phyloP scores from a whole-genome alignment of 768 basidiomycete genomes.

The Chalciporus piperatus region DNA sequence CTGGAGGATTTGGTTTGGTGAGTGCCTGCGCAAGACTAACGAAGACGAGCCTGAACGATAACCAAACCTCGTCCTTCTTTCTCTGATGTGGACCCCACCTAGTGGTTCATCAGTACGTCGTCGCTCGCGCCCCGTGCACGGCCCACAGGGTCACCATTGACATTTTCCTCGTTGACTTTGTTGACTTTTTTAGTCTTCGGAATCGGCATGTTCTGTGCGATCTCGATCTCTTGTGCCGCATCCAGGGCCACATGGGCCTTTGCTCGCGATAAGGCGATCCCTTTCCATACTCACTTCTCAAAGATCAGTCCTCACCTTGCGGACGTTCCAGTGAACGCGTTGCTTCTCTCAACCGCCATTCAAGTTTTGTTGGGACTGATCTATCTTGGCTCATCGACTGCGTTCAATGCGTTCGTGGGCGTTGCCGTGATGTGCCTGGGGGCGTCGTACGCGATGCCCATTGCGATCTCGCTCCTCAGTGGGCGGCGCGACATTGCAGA shows the following conservation, averaged over 20 bases:
- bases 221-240: slow-evolving; percentile 64
- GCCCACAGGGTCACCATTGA: neutral
- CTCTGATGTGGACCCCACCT: neutral
- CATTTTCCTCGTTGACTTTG: neutral
- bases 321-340: slow-evolving; percentile 58
- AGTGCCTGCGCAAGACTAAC: slow-evolving; percentile 15
- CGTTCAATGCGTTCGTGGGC: slow-evolving; percentile 67
- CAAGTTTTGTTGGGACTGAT: slow-evolving; percentile 62
- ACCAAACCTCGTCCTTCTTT: neutral
- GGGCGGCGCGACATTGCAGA: slow-evolving; percentile 43
- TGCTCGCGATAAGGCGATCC: slow-evolving; percentile 64
- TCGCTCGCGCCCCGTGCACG: neutral
- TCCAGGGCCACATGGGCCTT: slow-evolving; percentile 73
- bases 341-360: slow-evolving; percentile 55
- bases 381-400: slow-evolving; percentile 58
- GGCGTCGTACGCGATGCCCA: slow-evolving; percentile 61
- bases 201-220: slow-evolving; percentile 57
- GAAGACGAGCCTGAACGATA: neutral
- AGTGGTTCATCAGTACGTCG: slow-evolving; percentile 44
- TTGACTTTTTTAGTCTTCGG: slow-evolving; percentile 44
- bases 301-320: slow-evolving; percentile 38
- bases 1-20: slow-evolving; percentile 62
- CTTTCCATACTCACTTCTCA: slow-evolving; percentile 47
- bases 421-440: slow-evolving; percentile 66
- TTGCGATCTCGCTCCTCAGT: slow-evolving; percentile 49